Evolutionary conservation across 441 rosid species (phyloP), one percentile per base, ranked within the genome.

Genomic region (Arabidopsis hybrid): DNA sequence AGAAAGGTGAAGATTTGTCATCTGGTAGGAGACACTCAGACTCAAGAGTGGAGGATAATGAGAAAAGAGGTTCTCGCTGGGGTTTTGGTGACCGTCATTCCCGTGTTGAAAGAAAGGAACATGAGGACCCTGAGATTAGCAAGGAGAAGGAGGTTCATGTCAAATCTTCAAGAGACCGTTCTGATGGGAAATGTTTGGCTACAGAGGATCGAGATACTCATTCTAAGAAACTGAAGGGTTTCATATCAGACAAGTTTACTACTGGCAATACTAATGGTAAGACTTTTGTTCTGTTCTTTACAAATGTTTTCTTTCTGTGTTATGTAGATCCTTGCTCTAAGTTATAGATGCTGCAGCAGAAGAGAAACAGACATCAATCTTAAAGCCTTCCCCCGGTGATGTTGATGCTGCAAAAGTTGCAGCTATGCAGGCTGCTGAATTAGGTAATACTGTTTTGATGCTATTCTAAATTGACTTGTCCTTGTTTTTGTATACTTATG

Each of bases 401-500:
- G 79, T 89, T 18, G 83, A 89, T 83, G 92, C 96, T 8, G 97
- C 98, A 55, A 95, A 92, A 82, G 83, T 88, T 81, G 99, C 99
- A 79, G 98, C 98, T 57, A 87, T 90, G 88, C 90, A 85, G 85
- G 99, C 98, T 75, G 98, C 96, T 60, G 96, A 91, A 75, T 78
- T 90, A 84, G 99, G 99, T 92, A 62, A 40, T 29, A 29, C 34
- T 57, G 5, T 61, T 46, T 36, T 36, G 16, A 53, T 60, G 6
- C 5, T 43, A 53, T 8, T 52, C 7, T 34, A 7, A 49, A 12
- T 21, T 58, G 18, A 26, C 11, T 38, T 66, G 3, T 38, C 21
- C 4, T 1, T 21, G 3, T 32, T 67, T 58, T 50, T 7, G 29
- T 36, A 8, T 57, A 36, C 50, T n/a, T 14, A 11, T 34, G 57